phyloP scores from a whole-genome alignment of 2,329 filamentous ascomycete species.

The Blumeria graminis region DNA sequence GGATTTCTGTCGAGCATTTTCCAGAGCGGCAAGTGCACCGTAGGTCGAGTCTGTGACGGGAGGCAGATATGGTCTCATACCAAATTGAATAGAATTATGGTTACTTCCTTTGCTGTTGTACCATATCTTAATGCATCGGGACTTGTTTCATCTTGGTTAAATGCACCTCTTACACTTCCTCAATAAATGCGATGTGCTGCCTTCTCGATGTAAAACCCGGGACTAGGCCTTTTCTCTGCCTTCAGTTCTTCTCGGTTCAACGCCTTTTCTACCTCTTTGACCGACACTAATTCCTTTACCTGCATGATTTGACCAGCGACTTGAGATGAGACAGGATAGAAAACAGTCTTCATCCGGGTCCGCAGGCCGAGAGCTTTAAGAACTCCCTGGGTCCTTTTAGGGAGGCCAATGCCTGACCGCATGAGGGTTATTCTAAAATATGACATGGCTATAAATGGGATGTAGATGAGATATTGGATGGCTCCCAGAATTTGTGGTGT shows the following conservation, averaged over 20 bases:
- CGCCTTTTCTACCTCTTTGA: slow-evolving; percentile 36
- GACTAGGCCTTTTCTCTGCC: slow-evolving; percentile 36
- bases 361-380: slow-evolving; percentile 46
- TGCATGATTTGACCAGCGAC: slow-evolving; percentile 52
- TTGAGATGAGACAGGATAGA: slow-evolving; percentile 41
- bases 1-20: too few relatives aligned
- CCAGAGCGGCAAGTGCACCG: too few relatives aligned
- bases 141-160: too few relatives aligned
- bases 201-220: slow-evolving; percentile 43
- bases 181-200: slow-evolving; percentile 2
- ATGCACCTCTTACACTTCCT: too few relatives aligned
- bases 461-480: not conserved
- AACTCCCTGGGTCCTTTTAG: slow-evolving; percentile 36
- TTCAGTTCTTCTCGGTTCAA: slow-evolving; percentile 36
- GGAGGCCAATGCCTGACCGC: slow-evolving; percentile 48
- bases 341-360: slow-evolving; percentile 49
- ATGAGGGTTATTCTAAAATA: slow-evolving; percentile 53
- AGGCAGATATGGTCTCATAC: too few relatives aligned
- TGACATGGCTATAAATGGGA: slow-evolving; percentile 20
- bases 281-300: slow-evolving; percentile 48
- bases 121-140: too few relatives aligned
- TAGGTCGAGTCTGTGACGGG: too few relatives aligned
- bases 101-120: too few relatives aligned
- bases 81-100: too few relatives aligned
- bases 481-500: too few relatives aligned